phyloP scores from a whole-genome alignment of 495 filamentous ascomycete genomes.

The Hyaloscypha variabilis region DNA sequence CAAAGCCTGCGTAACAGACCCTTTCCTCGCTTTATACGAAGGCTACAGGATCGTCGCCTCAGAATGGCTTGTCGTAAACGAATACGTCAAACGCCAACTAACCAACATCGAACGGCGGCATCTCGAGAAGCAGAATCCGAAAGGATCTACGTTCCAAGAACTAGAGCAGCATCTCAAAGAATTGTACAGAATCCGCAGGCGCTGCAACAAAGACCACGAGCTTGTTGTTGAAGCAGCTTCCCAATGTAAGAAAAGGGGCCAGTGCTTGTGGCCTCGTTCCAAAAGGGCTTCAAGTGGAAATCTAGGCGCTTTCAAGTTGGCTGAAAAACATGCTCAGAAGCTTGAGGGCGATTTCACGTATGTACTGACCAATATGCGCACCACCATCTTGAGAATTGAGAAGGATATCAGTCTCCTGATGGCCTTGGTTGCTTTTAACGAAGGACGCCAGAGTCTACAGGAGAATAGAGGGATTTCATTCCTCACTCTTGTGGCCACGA shows the following conservation, averaged over 20 bases:
- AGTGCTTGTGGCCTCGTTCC: constrained; percentile 2
- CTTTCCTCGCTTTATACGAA: constrained; percentile 9
- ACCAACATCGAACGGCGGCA: constrained; percentile 12
- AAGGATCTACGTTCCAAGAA: constrained; percentile 11
- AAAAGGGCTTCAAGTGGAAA: not conserved
- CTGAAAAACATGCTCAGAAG: not conserved
- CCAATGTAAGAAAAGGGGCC: constrained; percentile 6
- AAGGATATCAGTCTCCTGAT: constrained; percentile 12
- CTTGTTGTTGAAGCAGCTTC: not conserved
- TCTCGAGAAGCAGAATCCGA: constrained; percentile 7
- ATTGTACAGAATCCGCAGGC: constrained; percentile 9
- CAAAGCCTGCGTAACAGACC: not conserved
- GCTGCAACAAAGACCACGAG: constrained; percentile 16
- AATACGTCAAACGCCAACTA: constrained; percentile 13
- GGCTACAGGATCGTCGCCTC: constrained; percentile 10
- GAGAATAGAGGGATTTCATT: constrained; percentile 17
- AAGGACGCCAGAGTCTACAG: constrained; percentile 6
- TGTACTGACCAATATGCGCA: not conserved
- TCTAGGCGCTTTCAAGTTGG: not conserved
- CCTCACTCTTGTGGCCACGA: constrained; percentile 4
- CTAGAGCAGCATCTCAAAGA: constrained; percentile 9
- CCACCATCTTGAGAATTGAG: constrained; percentile 2
- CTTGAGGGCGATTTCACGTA: constrained; percentile 1
- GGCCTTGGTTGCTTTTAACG: constrained; percentile 10
- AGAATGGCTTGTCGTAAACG: constrained; percentile 14